Evolutionary conservation across 345 rosid genomes (phyloP).

Genomic region (Camelina laxa): DNA sequence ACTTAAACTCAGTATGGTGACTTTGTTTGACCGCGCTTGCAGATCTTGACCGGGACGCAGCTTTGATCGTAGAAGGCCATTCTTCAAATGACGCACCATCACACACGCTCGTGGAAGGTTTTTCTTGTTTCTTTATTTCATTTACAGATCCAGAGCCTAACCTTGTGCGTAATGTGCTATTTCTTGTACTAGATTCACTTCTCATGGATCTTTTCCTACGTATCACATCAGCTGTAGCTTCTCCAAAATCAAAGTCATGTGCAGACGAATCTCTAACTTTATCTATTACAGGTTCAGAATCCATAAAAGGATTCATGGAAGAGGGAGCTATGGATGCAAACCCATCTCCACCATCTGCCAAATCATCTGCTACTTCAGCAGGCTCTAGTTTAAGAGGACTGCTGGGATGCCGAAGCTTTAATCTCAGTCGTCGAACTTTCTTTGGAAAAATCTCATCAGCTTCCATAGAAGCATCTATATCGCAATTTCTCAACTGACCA

Average conservation of each 20-base stretch:
- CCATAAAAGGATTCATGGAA: conserved; percentile 40
- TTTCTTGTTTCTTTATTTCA: conserved; percentile 49
- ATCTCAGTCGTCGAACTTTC: conserved; percentile 59
- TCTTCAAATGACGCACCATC: conserved; percentile 55
- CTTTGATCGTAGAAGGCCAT: conserved; percentile 67
- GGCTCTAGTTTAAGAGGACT: conserved; percentile 48
- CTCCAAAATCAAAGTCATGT: conserved; percentile 44
- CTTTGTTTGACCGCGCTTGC: conserved; percentile 47
- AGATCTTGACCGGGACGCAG: conserved; percentile 58
- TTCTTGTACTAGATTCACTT: conserved; percentile 48
- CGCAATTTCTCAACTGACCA: conserved; percentile 37
- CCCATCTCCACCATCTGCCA: conserved; percentile 41
- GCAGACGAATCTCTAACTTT: conserved; percentile 40
- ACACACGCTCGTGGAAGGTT: conserved; percentile 43
- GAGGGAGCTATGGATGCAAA: conserved; percentile 38
- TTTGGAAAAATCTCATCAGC: conserved; percentile 51
- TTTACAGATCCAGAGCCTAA: conserved; percentile 49
- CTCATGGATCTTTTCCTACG: conserved; percentile 73
- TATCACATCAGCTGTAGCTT: conserved; percentile 53
- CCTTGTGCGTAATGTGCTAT: conserved; percentile 44
- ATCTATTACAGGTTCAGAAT: conserved; percentile 40
- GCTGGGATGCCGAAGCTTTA: conserved; percentile 51
- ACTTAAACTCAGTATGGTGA: conserved; percentile 45
- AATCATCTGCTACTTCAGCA: conserved; percentile 46
- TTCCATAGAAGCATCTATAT: conserved; percentile 45